Evolutionary conservation across 2,329 filamentous ascomycete species (phyloP), one percentile per base, ranked within the genome.

Genomic region (Zalaria obscura): DNA sequence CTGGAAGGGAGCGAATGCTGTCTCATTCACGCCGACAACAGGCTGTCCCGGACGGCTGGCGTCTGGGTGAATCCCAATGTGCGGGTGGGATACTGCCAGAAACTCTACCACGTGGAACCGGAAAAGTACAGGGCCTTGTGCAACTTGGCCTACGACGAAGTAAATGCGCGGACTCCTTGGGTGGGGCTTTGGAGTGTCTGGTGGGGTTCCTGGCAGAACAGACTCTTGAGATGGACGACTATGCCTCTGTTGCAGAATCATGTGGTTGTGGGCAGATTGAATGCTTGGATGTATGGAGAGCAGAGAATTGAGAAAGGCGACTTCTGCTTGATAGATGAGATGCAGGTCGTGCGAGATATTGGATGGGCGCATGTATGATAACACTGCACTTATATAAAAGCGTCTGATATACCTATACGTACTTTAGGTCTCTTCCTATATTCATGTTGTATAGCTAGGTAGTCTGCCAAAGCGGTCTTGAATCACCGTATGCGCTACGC

Each of bases 1-100:
- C 65, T 87, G 26, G 83, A 88, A 58, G 83, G 70, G n/a, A 82
- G 76, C 9, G 83, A 88, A 59, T 87, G 82, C 63, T 88, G 83
- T 58, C 71, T 88, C 40, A 76, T 85, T 41, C 81, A 85, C 54
- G 74, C 75, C 2, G 81, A 85, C 52, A 85, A 84, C 50, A 73
- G 73, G 1, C 60, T 77, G 4, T 69, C 68, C 4, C 53, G 41
- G 1, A 50, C 44, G 5, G 58, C 64, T 41, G 76, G 80, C 39
- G 74, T 84, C 4, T 85, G 68, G 56, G 54, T 85, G 33, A 86
- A 86, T 55, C 78, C 80, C 2, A 69, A 70, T 8, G 80, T 85
- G 7, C 67, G 78, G 5, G 80, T 85, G 4, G 78, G 70, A 2
- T 85, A 84, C 45, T 56, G 0, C 73, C 74, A 18, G 18, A 18